A percentile compares a stretch with the other conserved stretches of the same genome.
phyloP scores from a whole-genome alignment of 2,329 filamentous ascomycete genomes.

The Graphiopsis chlorocephala region DNA sequence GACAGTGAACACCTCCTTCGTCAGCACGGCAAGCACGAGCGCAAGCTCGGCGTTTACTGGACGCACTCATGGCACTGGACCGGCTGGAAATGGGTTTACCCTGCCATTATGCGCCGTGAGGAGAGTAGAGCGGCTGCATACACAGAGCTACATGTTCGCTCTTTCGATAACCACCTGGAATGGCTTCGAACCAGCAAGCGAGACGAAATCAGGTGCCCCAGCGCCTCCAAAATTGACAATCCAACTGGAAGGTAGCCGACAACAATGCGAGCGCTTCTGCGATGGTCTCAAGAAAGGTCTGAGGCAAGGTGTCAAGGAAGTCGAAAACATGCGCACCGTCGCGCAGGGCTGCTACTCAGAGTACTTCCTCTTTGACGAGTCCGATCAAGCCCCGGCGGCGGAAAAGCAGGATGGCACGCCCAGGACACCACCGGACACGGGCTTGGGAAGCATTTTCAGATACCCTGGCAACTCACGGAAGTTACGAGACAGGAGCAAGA shows the following conservation, averaged over 20 bases:
- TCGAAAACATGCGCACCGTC: slow-evolving; percentile 78
- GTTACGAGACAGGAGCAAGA: slow-evolving; percentile 90
- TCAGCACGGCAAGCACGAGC: slow-evolving; percentile 72
- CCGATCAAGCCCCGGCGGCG: slow-evolving; percentile 46
- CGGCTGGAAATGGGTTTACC: slow-evolving; percentile 92
- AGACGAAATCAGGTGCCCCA: slow-evolving; percentile 51
- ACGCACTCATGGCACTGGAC: slow-evolving; percentile 87
- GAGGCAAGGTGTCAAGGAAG: slow-evolving; percentile 80
- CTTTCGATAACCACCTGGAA: slow-evolving; percentile 82
- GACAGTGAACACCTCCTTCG: slow-evolving; percentile 84
- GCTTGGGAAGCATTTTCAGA: slow-evolving; percentile 85
- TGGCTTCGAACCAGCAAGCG: slow-evolving; percentile 39
- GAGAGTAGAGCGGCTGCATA: slow-evolving; percentile 87
- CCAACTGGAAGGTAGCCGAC: slow-evolving; percentile 83
- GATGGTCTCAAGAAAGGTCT: slow-evolving; percentile 91
- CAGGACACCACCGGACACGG: slow-evolving; percentile 73
- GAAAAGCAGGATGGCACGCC: slow-evolving; percentile 35
- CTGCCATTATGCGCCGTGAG: slow-evolving; percentile 89
- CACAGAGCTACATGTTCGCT: slow-evolving; percentile 87
- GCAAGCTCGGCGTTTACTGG: slow-evolving; percentile 84
- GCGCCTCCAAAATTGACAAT: slow-evolving; percentile 86
- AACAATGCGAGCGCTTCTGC: slow-evolving; percentile 91
- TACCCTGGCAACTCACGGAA: slow-evolving; percentile 96
- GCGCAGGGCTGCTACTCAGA: slow-evolving; percentile 88
- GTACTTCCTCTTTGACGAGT: slow-evolving; percentile 52